Base-by-base conservation (phyloP, 2,329 filamentous ascomycete genomes). In the Exophiala lecanii-corni region DNA sequence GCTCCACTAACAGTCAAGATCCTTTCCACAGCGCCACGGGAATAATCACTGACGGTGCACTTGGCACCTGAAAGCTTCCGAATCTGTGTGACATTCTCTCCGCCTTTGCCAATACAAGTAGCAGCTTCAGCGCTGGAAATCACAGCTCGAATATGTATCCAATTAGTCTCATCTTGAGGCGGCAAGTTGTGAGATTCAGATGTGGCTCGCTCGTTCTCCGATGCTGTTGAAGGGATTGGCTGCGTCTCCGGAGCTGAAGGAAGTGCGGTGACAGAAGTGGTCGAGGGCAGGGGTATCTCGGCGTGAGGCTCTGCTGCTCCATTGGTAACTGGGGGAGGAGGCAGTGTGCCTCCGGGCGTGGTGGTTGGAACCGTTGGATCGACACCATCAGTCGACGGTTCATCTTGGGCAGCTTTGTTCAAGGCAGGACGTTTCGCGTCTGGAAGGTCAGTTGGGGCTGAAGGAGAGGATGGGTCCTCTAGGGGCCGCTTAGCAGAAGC, bases 21-120 rank as follows among this genome's bases (percentile, higher is more conserved):
- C 63, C 92, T 87, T 73, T 98, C 92, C 23, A 97, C 89, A 42
- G 92, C 92, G 55, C 92, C 92, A 62, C 94, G 88, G 57, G 94
- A 86, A 62, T 97, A 98, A 69, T 98, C 92, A 71, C 89, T 96
- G 57, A 98, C 92, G 36, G 92, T 98, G 73, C 92, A 98, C 71
- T 97, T 97, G 55, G 92, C 92, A 58, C 89, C 89, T 39, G 92
- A 96, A 70, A 95, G 76, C 64, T 87, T 88, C 56, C 92, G 82
- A 62, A 98, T 97, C 70, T 94, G 88, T 56, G 89, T 94, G 36
- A 98, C 92, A 62, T 98, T 98, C 74, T 98, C 92, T 63, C 92
- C 92, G 52, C 89, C 91, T 71, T 98, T 98, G 62, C 92, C 92
- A 67, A 98, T 98, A 55, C 96, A 88, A 36, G 92, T 98, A 28